phyloP scores from a whole-genome alignment of 192 early-diverging fungal species.

The Entomortierella beljakovae region DNA sequence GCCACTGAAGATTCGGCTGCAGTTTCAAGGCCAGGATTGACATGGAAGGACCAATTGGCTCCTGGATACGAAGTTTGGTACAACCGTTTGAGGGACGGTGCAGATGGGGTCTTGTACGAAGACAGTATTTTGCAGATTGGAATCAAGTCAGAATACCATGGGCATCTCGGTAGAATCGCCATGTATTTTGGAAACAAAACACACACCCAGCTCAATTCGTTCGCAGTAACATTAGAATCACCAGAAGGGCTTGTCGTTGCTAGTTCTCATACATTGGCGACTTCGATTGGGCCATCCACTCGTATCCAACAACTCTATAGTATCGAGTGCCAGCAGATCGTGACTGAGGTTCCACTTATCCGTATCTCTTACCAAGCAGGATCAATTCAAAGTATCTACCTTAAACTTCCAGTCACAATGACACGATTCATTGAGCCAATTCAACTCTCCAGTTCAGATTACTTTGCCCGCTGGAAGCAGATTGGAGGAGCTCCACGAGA shows the following conservation, averaged over 20 bases:
- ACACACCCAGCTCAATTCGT: constrained; percentile 70
- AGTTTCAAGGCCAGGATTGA: constrained; percentile 29
- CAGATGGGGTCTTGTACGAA: constrained; percentile 94
- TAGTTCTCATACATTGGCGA: constrained; percentile 67
- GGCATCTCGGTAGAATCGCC: constrained; percentile 87
- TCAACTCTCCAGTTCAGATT: constrained; percentile 77
- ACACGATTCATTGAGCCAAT: constrained; percentile 93
- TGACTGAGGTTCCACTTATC: constrained; percentile 70
- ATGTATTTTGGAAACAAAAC: constrained; percentile 94
- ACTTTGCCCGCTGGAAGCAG: constrained; percentile 95
- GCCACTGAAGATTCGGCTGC: constrained; percentile 20
- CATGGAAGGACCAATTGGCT: constrained; percentile 57
- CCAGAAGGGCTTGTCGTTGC: constrained; percentile 63
- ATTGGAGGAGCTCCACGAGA: constrained; percentile 92
- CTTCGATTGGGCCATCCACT: constrained; percentile 70
- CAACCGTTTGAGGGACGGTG: constrained; percentile 71
- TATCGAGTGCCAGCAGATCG: constrained; percentile 76
- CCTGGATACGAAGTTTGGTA: constrained; percentile 65
- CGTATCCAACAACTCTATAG: constrained; percentile 89
- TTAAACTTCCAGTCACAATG: constrained; percentile 84
- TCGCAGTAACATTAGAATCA: constrained; percentile 66
- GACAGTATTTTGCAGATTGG: constrained; percentile 91
- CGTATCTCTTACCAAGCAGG: constrained; percentile 77
- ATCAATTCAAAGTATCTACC: constrained; percentile 58
- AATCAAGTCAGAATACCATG: constrained; percentile 94